Conservation (phyloP, 2,329 filamentous ascomycete genomes). For the Remersonia thermophila region DNA sequence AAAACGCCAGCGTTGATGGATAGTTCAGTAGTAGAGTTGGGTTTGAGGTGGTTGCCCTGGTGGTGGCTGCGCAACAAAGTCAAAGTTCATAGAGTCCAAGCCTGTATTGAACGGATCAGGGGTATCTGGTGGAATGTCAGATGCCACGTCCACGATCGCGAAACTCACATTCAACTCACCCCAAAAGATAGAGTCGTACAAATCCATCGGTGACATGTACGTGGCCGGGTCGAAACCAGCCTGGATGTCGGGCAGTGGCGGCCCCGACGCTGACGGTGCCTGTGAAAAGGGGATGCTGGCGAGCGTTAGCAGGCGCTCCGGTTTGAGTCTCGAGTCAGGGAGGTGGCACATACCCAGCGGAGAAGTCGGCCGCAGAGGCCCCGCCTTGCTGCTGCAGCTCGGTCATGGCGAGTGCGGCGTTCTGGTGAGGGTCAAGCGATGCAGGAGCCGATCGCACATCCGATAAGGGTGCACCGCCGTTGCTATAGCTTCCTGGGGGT, state of each 20-base stretch:
- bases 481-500: slow-evolving; percentile 12
- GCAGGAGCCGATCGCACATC: slow-evolving; percentile 3
- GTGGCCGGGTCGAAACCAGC: slow-evolving; percentile 27
- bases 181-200: slow-evolving; percentile 58
- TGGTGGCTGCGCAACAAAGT: slow-evolving; percentile 47
- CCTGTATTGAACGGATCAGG: slow-evolving; percentile 47
- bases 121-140: slow-evolving; percentile 31
- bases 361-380: slow-evolving; percentile 33
- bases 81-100: slow-evolving; percentile 46
- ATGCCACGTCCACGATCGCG: too few relatives aligned
- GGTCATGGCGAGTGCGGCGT: slow-evolving; percentile 52
- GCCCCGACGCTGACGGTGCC: too few relatives aligned
- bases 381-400: slow-evolving; percentile 55
- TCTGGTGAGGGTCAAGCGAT: slow-evolving; percentile 40
- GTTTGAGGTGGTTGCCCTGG: slow-evolving; percentile 44
- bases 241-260: too few relatives aligned
- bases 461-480: background rate
- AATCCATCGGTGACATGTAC: slow-evolving; percentile 54
- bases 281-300: slow-evolving; percentile 10
- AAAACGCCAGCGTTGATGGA: too few relatives aligned
- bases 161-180: slow-evolving; percentile 31
- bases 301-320: background rate
- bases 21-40: slow-evolving; percentile 40
- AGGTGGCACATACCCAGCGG: slow-evolving; percentile 23
- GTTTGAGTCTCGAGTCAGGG: too few relatives aligned